A percentile compares a stretch with the other conserved stretches of the same genome.
Conservation (phyloP, 2,329 filamentous ascomycete species). For the Colletotrichum magnum region DNA sequence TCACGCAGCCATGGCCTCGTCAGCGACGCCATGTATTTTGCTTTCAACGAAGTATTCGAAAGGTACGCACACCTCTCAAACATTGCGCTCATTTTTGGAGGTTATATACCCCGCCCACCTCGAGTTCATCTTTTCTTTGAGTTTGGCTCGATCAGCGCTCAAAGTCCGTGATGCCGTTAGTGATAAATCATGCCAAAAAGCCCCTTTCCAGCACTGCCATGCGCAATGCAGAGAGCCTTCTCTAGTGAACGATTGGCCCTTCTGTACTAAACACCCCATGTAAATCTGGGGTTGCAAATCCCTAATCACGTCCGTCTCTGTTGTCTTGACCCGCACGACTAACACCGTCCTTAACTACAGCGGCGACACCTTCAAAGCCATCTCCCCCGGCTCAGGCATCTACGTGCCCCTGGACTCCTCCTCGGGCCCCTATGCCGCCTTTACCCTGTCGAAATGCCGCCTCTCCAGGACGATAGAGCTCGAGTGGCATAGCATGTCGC, state of each 20-base stretch:
- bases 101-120: not conserved
- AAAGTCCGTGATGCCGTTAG: not conserved
- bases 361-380: slow-evolving; percentile 44
- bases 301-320: no score
- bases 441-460: slow-evolving; percentile 48
- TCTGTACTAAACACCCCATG: no score
- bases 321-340: slow-evolving; percentile 2
- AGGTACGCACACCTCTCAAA: slow-evolving; percentile 41
- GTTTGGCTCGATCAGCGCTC: not conserved
- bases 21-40: slow-evolving; percentile 31
- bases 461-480: slow-evolving; percentile 42
- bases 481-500: slow-evolving; percentile 51
- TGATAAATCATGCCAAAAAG: no score
- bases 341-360: slow-evolving; percentile 35
- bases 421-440: slow-evolving; percentile 41
- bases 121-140: not conserved
- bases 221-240: not conserved
- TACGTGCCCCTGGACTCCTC: slow-evolving; percentile 44
- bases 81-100: not conserved
- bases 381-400: slow-evolving; percentile 48
- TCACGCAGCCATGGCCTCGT: slow-evolving; percentile 10
- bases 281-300: no score
- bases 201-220: not conserved
- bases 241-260: not conserved
- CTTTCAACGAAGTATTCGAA: slow-evolving; percentile 41